These are phyloP conservation scores for Acanthamoeba royreba DNA, from an alignment of 208 protist species.

Conservation along the genomic window DNA sequence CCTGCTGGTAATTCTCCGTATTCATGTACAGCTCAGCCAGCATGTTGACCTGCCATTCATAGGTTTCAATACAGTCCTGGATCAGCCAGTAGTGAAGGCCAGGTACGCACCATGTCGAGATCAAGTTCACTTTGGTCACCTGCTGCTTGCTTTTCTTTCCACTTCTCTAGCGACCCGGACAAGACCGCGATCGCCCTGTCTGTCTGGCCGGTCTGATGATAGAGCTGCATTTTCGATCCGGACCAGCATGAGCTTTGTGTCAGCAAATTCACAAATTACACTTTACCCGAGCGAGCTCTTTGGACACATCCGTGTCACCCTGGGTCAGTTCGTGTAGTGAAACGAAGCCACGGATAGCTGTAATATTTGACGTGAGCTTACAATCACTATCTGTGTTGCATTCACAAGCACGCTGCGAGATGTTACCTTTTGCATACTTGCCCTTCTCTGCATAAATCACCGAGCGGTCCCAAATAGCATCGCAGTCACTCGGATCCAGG, in stretches of 20 bases:
- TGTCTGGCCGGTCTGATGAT: not conserved
- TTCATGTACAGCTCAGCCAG: constrained; percentile 50
- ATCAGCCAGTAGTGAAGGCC: too few species aligned
- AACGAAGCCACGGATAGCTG: not conserved
- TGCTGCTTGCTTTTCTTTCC: not conserved
- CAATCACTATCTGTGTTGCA: too few species aligned
- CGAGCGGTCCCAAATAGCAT: constrained; percentile 42
- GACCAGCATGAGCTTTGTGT: not conserved
- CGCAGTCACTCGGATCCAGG: constrained; percentile 27
- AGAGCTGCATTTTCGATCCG: not conserved
- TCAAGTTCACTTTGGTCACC: not conserved
- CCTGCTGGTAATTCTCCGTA: constrained; percentile 6
- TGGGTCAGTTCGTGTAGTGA: not conserved
- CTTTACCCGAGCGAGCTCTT: constrained; percentile 39
- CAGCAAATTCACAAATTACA: too few species aligned
- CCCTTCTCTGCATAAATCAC: constrained; percentile 24
- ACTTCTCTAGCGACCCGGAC: not conserved
- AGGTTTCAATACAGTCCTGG: too few species aligned
- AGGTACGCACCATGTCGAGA: not conserved
- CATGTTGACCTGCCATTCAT: constrained; percentile 49
- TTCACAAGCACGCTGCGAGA: too few species aligned
- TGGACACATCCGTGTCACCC: not conserved
- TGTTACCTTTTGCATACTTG: not conserved
- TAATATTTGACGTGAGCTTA: too few species aligned
- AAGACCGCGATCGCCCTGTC: constrained; percentile 6